phyloP scores from a whole-genome alignment of 148 eudicot genomes.

The Rhododendron simsii region DNA sequence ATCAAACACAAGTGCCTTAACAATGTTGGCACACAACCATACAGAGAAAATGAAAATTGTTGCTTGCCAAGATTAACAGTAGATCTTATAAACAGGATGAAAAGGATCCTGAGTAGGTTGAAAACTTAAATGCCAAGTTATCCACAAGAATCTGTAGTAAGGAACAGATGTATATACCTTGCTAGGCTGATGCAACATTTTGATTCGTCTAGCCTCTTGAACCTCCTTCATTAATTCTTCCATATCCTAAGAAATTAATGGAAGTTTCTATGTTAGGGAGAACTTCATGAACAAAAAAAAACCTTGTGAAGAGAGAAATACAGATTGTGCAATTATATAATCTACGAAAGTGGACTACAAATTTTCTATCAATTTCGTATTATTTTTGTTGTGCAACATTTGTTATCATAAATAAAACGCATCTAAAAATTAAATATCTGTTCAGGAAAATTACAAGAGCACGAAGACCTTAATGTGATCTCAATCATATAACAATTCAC shows the following conservation, averaged over 20 bases:
- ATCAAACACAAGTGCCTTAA: not conserved
- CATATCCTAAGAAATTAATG: slow-evolving; percentile 50
- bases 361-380: not conserved
- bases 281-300: not conserved
- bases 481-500: not conserved
- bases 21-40: not conserved
- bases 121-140: not conserved
- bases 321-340: not conserved
- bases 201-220: slow-evolving; percentile 97
- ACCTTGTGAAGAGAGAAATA: not conserved
- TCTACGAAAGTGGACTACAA: not conserved
- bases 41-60: not conserved
- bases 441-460: not conserved
- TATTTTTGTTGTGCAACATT: not conserved
- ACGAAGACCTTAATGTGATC: not conserved
- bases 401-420: not conserved
- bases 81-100: not conserved
- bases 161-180: slow-evolving; percentile 41
- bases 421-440: not conserved
- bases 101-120: not conserved
- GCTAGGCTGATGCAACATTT: slow-evolving; percentile 99
- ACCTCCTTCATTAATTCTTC: slow-evolving; percentile 96
- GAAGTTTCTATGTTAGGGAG: not conserved
- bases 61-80: not conserved
- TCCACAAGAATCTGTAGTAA: not conserved